Conservation (phyloP, 1,139 yeast genomes). For the Suhomyces coccinellae region DNA sequence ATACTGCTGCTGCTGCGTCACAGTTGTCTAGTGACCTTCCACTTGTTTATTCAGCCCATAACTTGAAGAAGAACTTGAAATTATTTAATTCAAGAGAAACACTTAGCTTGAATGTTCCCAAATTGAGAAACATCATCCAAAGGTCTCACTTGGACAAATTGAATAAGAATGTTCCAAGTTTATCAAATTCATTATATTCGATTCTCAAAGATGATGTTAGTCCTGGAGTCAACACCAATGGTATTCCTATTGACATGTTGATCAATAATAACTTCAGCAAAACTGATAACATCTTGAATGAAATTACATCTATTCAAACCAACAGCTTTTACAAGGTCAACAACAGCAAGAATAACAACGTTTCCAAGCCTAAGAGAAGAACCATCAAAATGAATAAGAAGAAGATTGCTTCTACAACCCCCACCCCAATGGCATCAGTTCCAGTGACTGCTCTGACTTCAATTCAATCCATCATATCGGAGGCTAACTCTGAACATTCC, state of each 20-base stretch:
- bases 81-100: conserved; percentile 79
- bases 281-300: conserved; percentile 41
- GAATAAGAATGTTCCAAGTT: conserved; percentile 41
- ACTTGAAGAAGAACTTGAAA: conserved; percentile 69
- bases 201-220: conserved; percentile 21
- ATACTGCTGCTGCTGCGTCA: conserved; percentile 3
- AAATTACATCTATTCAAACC: conserved; percentile 51
- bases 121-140: conserved; percentile 56
- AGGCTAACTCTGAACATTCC: conserved; percentile 7
- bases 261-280: conserved; percentile 29
- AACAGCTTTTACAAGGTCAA: conserved; percentile 38
- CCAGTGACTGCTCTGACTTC: conserved; percentile 5
- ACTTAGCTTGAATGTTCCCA: conserved; percentile 63
- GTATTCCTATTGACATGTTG: conserved; percentile 42
- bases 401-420: conserved; percentile 15
- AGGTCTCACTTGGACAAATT: conserved; percentile 49
- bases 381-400: conserved; percentile 39
- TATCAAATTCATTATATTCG: conserved; percentile 38
- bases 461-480: conserved; percentile 4
- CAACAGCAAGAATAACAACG: conserved; percentile 28
- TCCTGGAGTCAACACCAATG: conserved; percentile 24
- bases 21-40: conserved; percentile 13
- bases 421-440: conserved; percentile 3
- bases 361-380: conserved; percentile 49
- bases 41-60: conserved; percentile 32